Evolutionary conservation across 169 alveolate genomes (phyloP), one percentile per base, ranked within the genome.

Genomic region (Plasmodium berghei): DNA sequence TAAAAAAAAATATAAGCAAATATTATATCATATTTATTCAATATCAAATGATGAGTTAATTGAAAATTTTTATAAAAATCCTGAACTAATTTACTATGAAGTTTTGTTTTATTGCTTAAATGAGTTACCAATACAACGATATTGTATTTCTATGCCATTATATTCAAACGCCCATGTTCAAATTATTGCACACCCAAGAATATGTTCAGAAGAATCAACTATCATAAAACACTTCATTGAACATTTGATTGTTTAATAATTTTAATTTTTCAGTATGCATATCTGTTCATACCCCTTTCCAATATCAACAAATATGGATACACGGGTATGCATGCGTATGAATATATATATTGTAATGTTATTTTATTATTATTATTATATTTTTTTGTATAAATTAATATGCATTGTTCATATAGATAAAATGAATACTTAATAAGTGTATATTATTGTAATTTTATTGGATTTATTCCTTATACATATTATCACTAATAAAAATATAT

Each of bases 141-240:
- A 80, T 61, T 14, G 70, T 20, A 80, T 80, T 40, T 54, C 90
- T 22, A 16, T 67, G n/a, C 90, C 90, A 34, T 1, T 66, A 24
- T 80, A 80, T 66, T 49, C 90, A 56, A 80, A 80, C 69, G 90
- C 90, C 10, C 90, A 80, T 58, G 90, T 80, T 14, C 90, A 80
- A 71, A 80, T 80, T 5, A 80, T 80, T 26, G 90, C 90, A n/a
- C 90, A 80, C 34, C 90, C 90, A 0, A 40, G 90, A 46, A 54
- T 80, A 45, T 67, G 85, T 40, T 66, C 90, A 26, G 85, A 67
- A 71, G 90, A 80, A 61, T 66, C 90, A n/a, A 64, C 90, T 24
- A 55, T 61, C 16, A 73, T 80, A 16, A 80, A 80, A 49, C 90
- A 80, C 59, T 66, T 80, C 24, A 3, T 67, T 49, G 90, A 80